phyloP scores from a whole-genome alignment of 163 green algal genomes.

The Chlorella variabilis region DNA sequence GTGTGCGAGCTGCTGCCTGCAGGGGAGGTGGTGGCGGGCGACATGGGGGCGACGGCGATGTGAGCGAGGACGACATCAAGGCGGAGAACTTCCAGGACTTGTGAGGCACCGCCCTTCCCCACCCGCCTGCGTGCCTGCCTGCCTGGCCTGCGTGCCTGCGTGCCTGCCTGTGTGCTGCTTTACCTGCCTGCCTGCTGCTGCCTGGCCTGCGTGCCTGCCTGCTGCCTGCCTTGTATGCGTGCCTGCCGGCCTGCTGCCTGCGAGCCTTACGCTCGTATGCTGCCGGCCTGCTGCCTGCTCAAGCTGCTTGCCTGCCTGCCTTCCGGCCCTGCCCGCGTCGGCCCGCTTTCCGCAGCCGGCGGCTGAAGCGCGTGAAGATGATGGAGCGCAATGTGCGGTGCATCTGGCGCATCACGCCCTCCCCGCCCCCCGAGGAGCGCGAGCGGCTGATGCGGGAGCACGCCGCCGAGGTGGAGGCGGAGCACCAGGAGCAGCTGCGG shows the following conservation, averaged over 20 bases:
- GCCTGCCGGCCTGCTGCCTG: not conserved
- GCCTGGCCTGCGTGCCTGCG: too few species aligned
- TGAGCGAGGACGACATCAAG: slow-evolving; percentile 58
- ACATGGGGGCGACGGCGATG: slow-evolving; percentile 16
- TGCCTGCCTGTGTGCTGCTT: not conserved
- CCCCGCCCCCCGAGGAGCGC: slow-evolving; percentile 50
- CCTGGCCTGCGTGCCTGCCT: not conserved
- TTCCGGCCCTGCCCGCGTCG: too few species aligned
- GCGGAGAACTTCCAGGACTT: slow-evolving; percentile 44
- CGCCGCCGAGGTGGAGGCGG: slow-evolving; percentile 11
- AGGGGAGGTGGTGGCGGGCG: not conserved
- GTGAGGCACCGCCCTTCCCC: slow-evolving; percentile 15
- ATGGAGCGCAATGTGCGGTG: slow-evolving; percentile 62
- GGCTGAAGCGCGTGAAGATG: slow-evolving; percentile 79
- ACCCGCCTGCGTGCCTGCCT: not conserved
- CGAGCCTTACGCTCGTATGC: not conserved
- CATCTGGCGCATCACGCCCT: slow-evolving; percentile 82
- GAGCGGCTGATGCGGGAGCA: slow-evolving; percentile 13
- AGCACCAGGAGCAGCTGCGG: slow-evolving; percentile 41
- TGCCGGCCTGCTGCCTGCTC: too few species aligned
- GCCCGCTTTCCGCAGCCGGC: slow-evolving; percentile 62
- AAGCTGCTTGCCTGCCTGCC: not conserved
- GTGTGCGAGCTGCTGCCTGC: not conserved
- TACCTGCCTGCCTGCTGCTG: not conserved
- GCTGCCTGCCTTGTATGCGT: not conserved